Base-by-base conservation (phyloP, 306 rosid species). In the Inga leiocalycina region DNA sequence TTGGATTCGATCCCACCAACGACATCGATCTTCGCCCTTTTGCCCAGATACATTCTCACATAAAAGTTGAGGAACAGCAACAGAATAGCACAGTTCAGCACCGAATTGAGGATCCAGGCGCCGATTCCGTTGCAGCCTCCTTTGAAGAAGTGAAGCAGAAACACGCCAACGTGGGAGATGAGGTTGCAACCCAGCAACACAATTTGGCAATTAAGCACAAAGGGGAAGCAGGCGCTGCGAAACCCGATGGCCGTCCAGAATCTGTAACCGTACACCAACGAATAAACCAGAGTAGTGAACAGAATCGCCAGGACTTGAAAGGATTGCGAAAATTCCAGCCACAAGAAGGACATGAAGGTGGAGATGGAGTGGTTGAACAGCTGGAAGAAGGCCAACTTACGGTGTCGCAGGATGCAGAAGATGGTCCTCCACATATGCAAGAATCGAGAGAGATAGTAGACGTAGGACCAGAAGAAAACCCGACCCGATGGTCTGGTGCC, bases 381-480 rank as follows among this genome's bases (percentile, higher is more conserved):
- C 71, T 93, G 96, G 64, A 88, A 93, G 30, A 81, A 83, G 20
- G 87, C 74, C 0, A 93, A 48, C 32, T 45, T 86, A 10, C 98
- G 96, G 8, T 88, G 92, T 0, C 85, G 90, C n/a, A 92, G 67
- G 24, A 93, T 75, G 14, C 88, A 83, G 82, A 92, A 83, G 20
- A 91, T 71, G 0, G 98, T 89, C 0, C 97, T 84, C 32, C 85
- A 4, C 99, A 95, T 95, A 79, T 95, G 98, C 59, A 92, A 61
- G 86, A 89, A 95, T 5, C 97, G 88, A 43, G 99, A 89, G 52
- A 93, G 46, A 84, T 95, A 95, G 64, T 85, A 92, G 0, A 87
- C 20, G 85, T 95, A 95, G 3, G 98, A 95, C 99, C 99, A 95
- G 90, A 93, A 95, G 87, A 95, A 95, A n/a, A 95, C 97, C 27